These are phyloP conservation scores for Ceratobasidium sp. DNA, from an alignment of 1,284 basidiomycete species.

Conservation along the genomic window DNA sequence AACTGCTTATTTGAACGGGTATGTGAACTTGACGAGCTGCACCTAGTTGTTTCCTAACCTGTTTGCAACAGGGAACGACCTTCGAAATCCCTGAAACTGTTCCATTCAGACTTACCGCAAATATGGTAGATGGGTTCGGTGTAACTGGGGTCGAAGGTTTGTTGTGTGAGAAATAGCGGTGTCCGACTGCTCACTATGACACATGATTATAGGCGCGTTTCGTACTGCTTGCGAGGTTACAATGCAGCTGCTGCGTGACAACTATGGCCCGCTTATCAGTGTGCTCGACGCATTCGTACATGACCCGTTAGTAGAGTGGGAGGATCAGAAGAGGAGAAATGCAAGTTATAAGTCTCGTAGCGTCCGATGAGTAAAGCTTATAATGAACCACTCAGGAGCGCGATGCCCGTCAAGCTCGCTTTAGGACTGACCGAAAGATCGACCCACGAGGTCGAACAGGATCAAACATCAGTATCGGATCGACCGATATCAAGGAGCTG, in stretches of 20 bases:
- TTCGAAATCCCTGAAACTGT: constrained; percentile 93
- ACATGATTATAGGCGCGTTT: constrained; percentile 83
- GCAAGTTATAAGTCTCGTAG: constrained; percentile 44
- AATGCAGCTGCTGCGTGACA: constrained; percentile 84
- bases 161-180: constrained; percentile 41
- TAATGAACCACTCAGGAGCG: constrained; percentile 37
- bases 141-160: constrained; percentile 92
- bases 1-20: constrained; percentile 98
- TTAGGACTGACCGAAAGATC: constrained; percentile 45
- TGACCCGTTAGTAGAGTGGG: constrained; percentile 97
- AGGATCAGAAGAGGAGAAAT: constrained; percentile 62
- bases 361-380: neutral
- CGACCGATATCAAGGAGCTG: constrained; percentile 56
- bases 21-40: neutral
- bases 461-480: constrained; percentile 53
- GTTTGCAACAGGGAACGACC: constrained; percentile 70
- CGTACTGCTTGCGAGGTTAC: constrained; percentile 93
- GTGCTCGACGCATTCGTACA: constrained; percentile 98
- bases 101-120: constrained; percentile 95
- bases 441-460: constrained; percentile 48
- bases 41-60: constrained; percentile 22
- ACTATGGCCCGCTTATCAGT: constrained; percentile 94
- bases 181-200: neutral
- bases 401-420: constrained; percentile 39
- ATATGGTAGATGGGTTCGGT: constrained; percentile 91